Base-by-base conservation (phyloP, 2,329 filamentous ascomycete genomes). In the Aspergillus tanneri region DNA sequence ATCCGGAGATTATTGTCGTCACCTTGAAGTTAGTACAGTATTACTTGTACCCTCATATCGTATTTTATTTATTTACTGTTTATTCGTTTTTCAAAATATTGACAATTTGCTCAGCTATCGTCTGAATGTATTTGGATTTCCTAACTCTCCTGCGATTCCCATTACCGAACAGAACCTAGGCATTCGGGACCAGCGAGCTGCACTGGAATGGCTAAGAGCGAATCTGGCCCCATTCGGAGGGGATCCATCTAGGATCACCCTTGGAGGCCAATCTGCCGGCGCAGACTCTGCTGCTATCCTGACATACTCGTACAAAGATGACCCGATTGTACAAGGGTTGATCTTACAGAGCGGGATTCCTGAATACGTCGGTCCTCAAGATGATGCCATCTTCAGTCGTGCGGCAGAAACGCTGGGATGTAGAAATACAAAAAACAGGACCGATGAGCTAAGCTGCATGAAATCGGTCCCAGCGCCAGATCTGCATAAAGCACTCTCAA, bases 71-170 rank as follows among this genome's bases (percentile, higher is more conserved):
- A n/a, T n/a, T n/a, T n/a, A n/a, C n/a, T n/a, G n/a, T n/a, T n/a
- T n/a, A n/a, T n/a, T n/a, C n/a, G n/a, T n/a, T n/a, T n/a, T n/a
- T n/a, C n/a, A n/a, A n/a, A n/a, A n/a, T n/a, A n/a, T n/a, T n/a
- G n/a, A n/a, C n/a, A n/a, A n/a, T n/a, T n/a, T n/a, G n/a, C 68
- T 73, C 50, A 72, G 70, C 69, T 73, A 77, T 56, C 74, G 72
- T 24, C 49, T 73, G 3, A 64, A 65, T 10, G 57, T 62, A 3
- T 62, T 68, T 6, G 69, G 73, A 4, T 73, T 74, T 47, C 51
- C 76, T 39, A 8, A 8, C 25, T 8, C 25, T n/a, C 73, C 72
- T 9, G 77, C 75, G 0, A 56, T 65, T 30, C 73, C 72, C 25
- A 56, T 78, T 16, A 61, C 64, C 19, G 62, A 65, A n/a, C 55